Conservation (phyloP, 1,284 basidiomycete species). For the Boletus albobrunnescens region DNA sequence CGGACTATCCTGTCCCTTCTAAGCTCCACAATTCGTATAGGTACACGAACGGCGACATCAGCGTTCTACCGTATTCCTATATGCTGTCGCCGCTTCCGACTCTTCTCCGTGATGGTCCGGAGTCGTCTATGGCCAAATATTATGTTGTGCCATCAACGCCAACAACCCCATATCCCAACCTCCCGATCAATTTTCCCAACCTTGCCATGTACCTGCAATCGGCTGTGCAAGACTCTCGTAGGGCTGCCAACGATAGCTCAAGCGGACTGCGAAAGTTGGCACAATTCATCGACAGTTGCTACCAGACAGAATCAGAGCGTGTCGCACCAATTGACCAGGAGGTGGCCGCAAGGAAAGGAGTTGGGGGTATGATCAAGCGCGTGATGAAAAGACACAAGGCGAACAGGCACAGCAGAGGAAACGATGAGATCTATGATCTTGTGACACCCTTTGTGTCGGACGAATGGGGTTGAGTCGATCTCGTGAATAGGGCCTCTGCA, state of each 20-base stretch:
- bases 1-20: slow-evolving; percentile 59
- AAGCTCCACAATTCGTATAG: slow-evolving; percentile 42
- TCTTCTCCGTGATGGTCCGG: slow-evolving; percentile 58
- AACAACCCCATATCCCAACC: slow-evolving; percentile 56
- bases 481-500: too few relatives aligned
- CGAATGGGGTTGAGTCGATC: slow-evolving; percentile 46
- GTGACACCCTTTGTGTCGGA: slow-evolving; percentile 76
- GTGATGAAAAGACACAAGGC: slow-evolving; percentile 54
- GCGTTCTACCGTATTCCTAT: slow-evolving; percentile 67
- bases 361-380: slow-evolving; percentile 53
- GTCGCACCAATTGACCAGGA: slow-evolving; percentile 30
- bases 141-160: slow-evolving; percentile 64
- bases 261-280: slow-evolving; percentile 62
- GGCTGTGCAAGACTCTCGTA: slow-evolving; percentile 63
- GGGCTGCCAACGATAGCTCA: slow-evolving; percentile 52
- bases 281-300: slow-evolving; percentile 46
- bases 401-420: slow-evolving; percentile 46
- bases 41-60: slow-evolving; percentile 57
- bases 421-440: slow-evolving; percentile 72
- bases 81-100: slow-evolving; percentile 53
- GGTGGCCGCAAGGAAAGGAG: slow-evolving; percentile 37
- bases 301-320: slow-evolving; percentile 44
- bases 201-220: slow-evolving; percentile 70
- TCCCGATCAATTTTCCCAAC: slow-evolving; percentile 71
- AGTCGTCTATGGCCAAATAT: slow-evolving; percentile 59